These are phyloP conservation scores for Paraphaeosphaeria sporulosa DNA, from an alignment of 2,329 filamentous ascomycete species.

Conservation along the genomic window DNA sequence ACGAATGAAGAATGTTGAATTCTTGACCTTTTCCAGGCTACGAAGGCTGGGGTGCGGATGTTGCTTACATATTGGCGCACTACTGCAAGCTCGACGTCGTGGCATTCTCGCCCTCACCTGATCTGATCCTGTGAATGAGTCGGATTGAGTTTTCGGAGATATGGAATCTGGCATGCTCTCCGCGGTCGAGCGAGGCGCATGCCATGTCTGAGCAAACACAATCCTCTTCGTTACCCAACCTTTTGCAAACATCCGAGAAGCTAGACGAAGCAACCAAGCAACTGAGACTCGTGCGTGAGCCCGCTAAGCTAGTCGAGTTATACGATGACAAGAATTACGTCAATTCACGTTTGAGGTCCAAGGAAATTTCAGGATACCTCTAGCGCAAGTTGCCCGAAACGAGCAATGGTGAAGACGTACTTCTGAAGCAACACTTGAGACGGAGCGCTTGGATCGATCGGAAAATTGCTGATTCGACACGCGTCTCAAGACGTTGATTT, in stretches of 20 bases:
- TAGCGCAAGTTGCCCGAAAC: slow-evolving; percentile 40
- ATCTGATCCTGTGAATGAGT: slow-evolving; percentile 68
- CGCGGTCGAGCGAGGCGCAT: slow-evolving; percentile 84
- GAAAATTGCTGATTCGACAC: neutral
- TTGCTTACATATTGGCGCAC: slow-evolving; percentile 52
- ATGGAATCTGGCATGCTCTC: slow-evolving; percentile 93
- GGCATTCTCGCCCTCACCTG: slow-evolving; percentile 39
- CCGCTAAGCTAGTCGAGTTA: slow-evolving; percentile 55
- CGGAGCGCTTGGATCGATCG: neutral
- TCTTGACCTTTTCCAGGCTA: slow-evolving; percentile 50
- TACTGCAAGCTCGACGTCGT: slow-evolving; percentile 42
- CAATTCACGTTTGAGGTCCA: slow-evolving; percentile 52
- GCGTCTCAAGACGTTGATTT: neutral
- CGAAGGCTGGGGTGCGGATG: slow-evolving; percentile 59
- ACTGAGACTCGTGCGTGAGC: slow-evolving; percentile 56
- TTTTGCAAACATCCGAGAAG: slow-evolving; percentile 51
- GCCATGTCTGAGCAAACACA: slow-evolving; percentile 61
- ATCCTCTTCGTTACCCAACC: slow-evolving; percentile 59
- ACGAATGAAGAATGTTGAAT: neutral
- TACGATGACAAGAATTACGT: slow-evolving; percentile 62
- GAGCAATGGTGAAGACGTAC: slow-evolving; percentile 15
- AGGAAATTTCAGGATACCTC: slow-evolving; percentile 53
- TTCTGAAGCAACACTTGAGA: neutral
- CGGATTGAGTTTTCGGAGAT: slow-evolving; percentile 90
- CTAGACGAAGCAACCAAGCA: slow-evolving; percentile 40